Evolutionary conservation across 352 stramenopile species (phyloP).

Genomic region (Globisporangium camurandrum): DNA sequence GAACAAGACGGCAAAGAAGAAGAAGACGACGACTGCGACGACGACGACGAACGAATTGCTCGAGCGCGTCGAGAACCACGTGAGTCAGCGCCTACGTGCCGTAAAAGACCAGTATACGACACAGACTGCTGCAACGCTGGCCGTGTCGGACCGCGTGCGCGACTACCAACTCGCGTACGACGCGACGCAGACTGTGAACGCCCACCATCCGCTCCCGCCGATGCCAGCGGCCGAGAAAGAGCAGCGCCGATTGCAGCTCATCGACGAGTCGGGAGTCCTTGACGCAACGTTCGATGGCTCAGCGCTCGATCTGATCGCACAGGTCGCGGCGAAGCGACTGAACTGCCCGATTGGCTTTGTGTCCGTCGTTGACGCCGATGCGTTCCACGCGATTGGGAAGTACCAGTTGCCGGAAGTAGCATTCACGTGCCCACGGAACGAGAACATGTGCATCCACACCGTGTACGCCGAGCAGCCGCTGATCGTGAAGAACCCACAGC

Average conservation of each 20-base stretch:
- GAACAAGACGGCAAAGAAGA: constrained; percentile 9
- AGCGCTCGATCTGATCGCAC: constrained; percentile 42
- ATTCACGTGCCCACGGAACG: constrained; percentile 26
- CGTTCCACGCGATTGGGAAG: constrained; percentile 41
- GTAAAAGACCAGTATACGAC: constrained; percentile 16
- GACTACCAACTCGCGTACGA: constrained; percentile 50
- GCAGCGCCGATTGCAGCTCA: constrained; percentile 27
- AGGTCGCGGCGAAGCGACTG: constrained; percentile 43
- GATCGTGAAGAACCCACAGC: constrained; percentile 54
- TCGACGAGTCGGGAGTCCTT: constrained; percentile 39
- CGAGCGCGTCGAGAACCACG: constrained; percentile 31
- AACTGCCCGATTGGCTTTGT: constrained; percentile 54
- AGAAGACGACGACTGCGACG: constrained; percentile 15
- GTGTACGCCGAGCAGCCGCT: constrained; percentile 56
- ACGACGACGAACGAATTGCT: constrained; percentile 18
- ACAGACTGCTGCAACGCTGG: constrained; percentile 5
- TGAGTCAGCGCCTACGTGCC: constrained; percentile 20
- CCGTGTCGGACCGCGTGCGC: constrained; percentile 9
- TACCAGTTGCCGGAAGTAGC: constrained; percentile 30
- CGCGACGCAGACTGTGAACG: constrained; percentile 19
- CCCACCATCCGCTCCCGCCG: constrained; percentile 38
- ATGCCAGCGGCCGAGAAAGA: constrained; percentile 32
- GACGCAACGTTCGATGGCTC: constrained; percentile 29
- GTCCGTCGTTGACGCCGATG: constrained; percentile 39
- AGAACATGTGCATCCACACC: constrained; percentile 50